Evolutionary conservation across 768 basidiomycete genomes (phyloP), one percentile per base, ranked within the genome.

Genomic region (Ramaria sp.): DNA sequence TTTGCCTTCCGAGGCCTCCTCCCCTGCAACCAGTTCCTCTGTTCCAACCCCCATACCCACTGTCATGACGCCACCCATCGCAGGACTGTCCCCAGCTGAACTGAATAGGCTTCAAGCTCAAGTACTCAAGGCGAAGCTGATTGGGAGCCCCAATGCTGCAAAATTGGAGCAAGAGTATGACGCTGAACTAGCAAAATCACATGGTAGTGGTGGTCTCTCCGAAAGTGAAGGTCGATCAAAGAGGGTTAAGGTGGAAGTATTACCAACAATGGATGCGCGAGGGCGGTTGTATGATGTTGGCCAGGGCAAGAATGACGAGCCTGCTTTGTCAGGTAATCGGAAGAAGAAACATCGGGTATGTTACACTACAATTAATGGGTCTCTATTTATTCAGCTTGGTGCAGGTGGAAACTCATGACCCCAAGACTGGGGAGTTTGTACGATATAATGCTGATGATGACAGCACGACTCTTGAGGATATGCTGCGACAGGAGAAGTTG

Each of bases 401-500:
- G 17, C 62, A 88, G 83, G 84, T 92, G 60, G 91, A 95, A 68
- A 92, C 90, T 0, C 87, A 87, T 54, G 92, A 98, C 65, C 78
- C 79, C 17, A 91, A 89, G 69, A 92, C 92, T 0, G 94, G 94
- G 5, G 89, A 97, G 53, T 73, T 96, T 31, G 70, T 97, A 51
- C 82, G 94, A 20, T 84, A 85, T 68, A 93, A 95, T 69, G 83
- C 87, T 2, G 92, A 97, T 63, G 95, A 97, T 64, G 93, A 97
- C 67, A 77, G 77, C 0, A 78, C 82, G 20, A 88, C 91, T 0
- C 76, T 98, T 4, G 88, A 88, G 1, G 94, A 99, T 64, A 82
- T 99, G 77, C 76, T 98, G 46, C 79, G 96, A 33, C 92, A 96
- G 67, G 96, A 99, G 67, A 79, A 81, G 30, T 93, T 97, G 66